Evolutionary conservation across 495 filamentous ascomycete species (phyloP).

Genomic region (Talaromyces stipitatus): DNA sequence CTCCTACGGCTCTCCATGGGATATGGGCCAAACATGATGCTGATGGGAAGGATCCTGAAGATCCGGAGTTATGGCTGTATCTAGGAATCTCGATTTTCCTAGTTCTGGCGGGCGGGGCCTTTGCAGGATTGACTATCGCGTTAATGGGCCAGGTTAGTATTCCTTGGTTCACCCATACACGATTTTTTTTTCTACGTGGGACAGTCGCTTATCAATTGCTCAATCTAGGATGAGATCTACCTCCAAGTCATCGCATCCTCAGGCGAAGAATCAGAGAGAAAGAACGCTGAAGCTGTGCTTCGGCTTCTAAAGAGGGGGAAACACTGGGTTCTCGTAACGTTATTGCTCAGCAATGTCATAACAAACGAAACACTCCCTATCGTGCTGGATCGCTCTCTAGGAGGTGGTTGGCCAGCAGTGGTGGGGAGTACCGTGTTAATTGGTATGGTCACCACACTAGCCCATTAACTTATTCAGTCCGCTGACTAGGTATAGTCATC

Average conservation of each 20-base stretch:
- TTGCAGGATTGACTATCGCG: conserved; percentile 93
- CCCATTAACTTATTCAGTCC: neutral
- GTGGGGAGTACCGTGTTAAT: conserved; percentile 88
- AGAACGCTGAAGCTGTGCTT: conserved; percentile 75
- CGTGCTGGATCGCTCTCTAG: conserved; percentile 85
- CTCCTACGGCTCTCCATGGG: conserved; percentile 9
- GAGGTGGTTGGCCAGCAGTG: conserved; percentile 91
- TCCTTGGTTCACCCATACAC: neutral
- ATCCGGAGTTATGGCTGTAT: conserved; percentile 63
- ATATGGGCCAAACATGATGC: conserved; percentile 10
- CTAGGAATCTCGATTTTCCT: conserved; percentile 60
- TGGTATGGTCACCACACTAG: conserved; percentile 46
- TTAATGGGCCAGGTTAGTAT: conserved; percentile 46
- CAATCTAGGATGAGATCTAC: conserved; percentile 80
- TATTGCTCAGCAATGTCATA: conserved; percentile 92
- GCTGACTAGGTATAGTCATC: conserved; percentile 58
- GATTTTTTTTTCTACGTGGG: neutral
- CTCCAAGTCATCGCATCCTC: conserved; percentile 86
- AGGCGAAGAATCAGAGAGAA: conserved; percentile 72
- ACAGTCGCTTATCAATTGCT: neutral
- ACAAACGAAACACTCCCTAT: conserved; percentile 97
- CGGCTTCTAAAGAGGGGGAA: conserved; percentile 79
- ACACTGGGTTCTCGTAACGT: conserved; percentile 97
- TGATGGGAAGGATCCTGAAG: conserved; percentile 33
- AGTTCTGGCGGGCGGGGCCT: conserved; percentile 84